Conservation (phyloP, 306 rosid species). For the Vigna reflexopilosa region DNA sequence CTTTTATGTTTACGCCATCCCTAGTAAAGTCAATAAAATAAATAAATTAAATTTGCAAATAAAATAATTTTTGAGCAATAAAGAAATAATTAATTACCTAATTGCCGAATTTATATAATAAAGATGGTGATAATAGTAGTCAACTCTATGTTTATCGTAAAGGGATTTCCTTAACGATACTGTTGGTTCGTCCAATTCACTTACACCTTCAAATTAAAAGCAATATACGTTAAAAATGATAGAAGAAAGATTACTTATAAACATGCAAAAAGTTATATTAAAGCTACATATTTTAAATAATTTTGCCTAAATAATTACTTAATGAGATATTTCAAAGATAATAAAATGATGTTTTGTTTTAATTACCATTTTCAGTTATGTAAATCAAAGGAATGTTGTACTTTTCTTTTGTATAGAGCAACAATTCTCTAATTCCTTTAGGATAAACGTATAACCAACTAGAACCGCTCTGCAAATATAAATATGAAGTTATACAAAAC, state of each 20-base stretch:
- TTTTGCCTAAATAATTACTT: too few relatives aligned
- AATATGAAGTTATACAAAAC: neutral
- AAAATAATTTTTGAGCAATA: too few relatives aligned
- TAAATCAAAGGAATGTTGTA: constrained; percentile 62
- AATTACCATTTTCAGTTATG: constrained; percentile 68
- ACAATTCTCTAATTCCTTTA: constrained; percentile 48
- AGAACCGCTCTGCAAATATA: constrained; percentile 54
- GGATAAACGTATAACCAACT: constrained; percentile 59
- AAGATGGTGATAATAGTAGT: constrained; percentile 55
- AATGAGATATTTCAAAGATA: neutral
- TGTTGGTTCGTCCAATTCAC: too few relatives aligned
- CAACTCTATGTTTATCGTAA: too few relatives aligned
- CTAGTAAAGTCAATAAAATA: neutral
- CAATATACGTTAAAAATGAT: too few relatives aligned
- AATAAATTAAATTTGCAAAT: too few relatives aligned
- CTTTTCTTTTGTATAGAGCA: constrained; percentile 50
- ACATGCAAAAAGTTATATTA: too few relatives aligned
- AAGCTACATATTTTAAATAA: neutral
- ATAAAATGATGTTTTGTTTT: too few relatives aligned
- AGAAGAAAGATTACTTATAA: too few relatives aligned
- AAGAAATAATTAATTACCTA: constrained; percentile 36
- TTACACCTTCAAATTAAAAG: too few relatives aligned
- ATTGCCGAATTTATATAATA: constrained; percentile 55
- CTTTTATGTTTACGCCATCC: constrained; percentile 34
- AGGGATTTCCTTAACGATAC: too few relatives aligned